Evolutionary conservation across 23 red algal genomes (phyloP).

Genomic region (Gracilaria vermiculophylla): DNA sequence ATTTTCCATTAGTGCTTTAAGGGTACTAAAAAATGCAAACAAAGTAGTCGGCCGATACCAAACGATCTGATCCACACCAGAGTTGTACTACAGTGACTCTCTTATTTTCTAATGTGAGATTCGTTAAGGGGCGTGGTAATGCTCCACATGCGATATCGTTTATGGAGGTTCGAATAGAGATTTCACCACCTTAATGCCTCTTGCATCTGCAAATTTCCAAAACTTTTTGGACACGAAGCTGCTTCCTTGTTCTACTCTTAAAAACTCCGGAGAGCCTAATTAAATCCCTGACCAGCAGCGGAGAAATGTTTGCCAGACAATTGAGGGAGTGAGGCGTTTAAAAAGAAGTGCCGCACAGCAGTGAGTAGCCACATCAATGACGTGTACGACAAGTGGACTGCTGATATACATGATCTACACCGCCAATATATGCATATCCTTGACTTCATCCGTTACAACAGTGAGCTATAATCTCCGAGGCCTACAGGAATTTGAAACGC

Average conservation of each 20-base stretch:
- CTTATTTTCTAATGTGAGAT: constrained; percentile 8
- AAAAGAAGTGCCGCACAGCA: constrained; percentile 10
- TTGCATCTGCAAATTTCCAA: neutral
- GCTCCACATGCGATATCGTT: too few species aligned
- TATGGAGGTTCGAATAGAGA: constrained; percentile 20
- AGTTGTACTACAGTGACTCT: neutral
- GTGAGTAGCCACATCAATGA: constrained; percentile 28
- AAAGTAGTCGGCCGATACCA: too few species aligned
- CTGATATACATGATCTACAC: constrained; percentile 8
- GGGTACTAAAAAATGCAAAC: too few species aligned
- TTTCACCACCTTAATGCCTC: constrained; percentile 1
- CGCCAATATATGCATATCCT: constrained; percentile 36
- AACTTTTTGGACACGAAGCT: constrained; percentile 39
- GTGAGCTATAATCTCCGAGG: constrained; percentile 26
- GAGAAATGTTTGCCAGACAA: constrained; percentile 16
- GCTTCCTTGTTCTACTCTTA: constrained; percentile 7
- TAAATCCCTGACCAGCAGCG: constrained; percentile 12
- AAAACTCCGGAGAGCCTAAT: neutral
- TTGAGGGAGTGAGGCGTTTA: neutral
- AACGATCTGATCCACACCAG: too few species aligned
- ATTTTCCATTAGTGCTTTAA: too few species aligned
- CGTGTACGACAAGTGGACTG: constrained; percentile 8
- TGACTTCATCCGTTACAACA: neutral
- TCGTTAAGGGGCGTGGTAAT: too few species aligned
- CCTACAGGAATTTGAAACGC: constrained; percentile 1